Conservation (phyloP, 108 stramenopile species). For the Cyclotella sp. region DNA sequence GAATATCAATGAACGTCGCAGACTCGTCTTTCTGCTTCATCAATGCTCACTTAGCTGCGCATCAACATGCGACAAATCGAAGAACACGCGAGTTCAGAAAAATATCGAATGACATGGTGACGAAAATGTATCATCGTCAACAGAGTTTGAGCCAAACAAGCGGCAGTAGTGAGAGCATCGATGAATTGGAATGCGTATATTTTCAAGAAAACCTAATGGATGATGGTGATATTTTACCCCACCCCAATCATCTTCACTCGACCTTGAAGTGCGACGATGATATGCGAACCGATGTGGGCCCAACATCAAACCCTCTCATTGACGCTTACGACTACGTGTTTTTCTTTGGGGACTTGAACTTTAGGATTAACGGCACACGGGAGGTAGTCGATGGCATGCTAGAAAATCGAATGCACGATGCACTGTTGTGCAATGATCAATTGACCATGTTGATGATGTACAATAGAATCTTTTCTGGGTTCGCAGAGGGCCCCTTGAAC, state of each 20-base stretch:
- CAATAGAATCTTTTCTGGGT: slow-evolving; percentile 85
- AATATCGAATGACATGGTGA: slow-evolving; percentile 42
- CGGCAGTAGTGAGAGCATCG: slow-evolving; percentile 82
- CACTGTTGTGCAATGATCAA: slow-evolving; percentile 71
- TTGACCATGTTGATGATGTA: slow-evolving; percentile 54
- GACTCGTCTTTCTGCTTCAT: slow-evolving; percentile 92
- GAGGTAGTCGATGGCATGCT: slow-evolving; percentile 64
- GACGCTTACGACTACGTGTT: slow-evolving; percentile 88
- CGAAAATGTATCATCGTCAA: slow-evolving; percentile 14
- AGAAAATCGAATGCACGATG: slow-evolving; percentile 60
- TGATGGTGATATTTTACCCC: slow-evolving; percentile 80
- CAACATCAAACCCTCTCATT: slow-evolving; percentile 51
- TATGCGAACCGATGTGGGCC: slow-evolving; percentile 71
- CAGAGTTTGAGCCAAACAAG: neutral
- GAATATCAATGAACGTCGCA: slow-evolving; percentile 78
- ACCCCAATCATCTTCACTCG: slow-evolving; percentile 48
- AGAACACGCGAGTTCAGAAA: slow-evolving; percentile 47
- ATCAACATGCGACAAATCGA: slow-evolving; percentile 64
- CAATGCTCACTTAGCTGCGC: slow-evolving; percentile 94
- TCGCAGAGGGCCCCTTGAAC: slow-evolving; percentile 83
- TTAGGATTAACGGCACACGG: slow-evolving; percentile 85
- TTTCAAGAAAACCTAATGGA: slow-evolving; percentile 45
- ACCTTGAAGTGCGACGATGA: slow-evolving; percentile 40
- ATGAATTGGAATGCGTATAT: slow-evolving; percentile 73
- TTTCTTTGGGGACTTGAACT: slow-evolving; percentile 97